phyloP scores from a whole-genome alignment of 371 early-diverging fungal genomes.

The Mortierella sp. region DNA sequence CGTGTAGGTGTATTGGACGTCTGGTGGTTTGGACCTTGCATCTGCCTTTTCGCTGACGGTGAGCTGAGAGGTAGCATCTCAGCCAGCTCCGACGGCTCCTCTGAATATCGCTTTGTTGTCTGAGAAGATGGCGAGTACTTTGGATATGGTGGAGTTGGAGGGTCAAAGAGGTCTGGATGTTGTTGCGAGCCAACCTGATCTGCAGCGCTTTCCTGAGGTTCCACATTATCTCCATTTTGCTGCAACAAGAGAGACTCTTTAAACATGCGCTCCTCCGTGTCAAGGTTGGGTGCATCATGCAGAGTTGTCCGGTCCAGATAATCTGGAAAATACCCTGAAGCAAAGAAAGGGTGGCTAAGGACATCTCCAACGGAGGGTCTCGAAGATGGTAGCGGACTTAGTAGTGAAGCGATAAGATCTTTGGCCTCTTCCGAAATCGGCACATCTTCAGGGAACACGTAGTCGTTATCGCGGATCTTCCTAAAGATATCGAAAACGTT shows the following conservation, averaged over 20 bases:
- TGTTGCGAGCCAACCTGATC: no score
- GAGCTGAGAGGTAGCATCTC: no score
- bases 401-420: constrained; percentile 80
- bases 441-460: constrained; percentile 81
- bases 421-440: constrained; percentile 79
- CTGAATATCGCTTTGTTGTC: no score
- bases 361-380: constrained; percentile 58
- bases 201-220: no score
- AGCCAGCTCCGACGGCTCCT: no score
- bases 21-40: no score
- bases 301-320: constrained; percentile 53
- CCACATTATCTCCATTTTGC: constrained; percentile 1
- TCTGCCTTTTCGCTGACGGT: no score
- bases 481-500: constrained; percentile 48
- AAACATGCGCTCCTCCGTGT: constrained; percentile 15
- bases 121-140: no score
- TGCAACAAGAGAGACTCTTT: constrained; percentile 5
- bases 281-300: constrained; percentile 47
- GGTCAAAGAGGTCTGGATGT: no score
- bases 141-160: no score
- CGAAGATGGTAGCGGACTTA: constrained; percentile 82
- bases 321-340: constrained; percentile 54
- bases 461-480: constrained; percentile 81
- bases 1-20: not conserved
- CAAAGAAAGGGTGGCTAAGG: constrained; percentile 59